A percentile compares a stretch with the other conserved stretches of the same genome.
These are phyloP conservation scores for Talaromyces verruculosus DNA, from an alignment of 2,329 filamentous ascomycete species.

Conservation along the genomic window DNA sequence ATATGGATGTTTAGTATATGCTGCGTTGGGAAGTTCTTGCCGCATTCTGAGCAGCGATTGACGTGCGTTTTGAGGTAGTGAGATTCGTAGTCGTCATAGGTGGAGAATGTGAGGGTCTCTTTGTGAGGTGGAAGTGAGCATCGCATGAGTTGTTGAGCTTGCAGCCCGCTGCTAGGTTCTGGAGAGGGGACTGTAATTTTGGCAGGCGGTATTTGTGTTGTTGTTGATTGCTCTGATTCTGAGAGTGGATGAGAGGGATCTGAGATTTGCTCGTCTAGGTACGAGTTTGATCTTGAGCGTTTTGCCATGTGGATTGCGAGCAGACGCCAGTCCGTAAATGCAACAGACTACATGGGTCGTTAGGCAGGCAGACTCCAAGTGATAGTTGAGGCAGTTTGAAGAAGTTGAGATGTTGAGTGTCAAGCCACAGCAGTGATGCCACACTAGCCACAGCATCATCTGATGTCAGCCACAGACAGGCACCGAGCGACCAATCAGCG, in stretches of 20 bases:
- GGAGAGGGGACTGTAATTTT: slow-evolving; percentile 60
- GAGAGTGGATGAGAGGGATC: slow-evolving; percentile 26
- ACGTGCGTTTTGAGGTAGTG: slow-evolving; percentile 81
- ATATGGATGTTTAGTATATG: slow-evolving; percentile 82
- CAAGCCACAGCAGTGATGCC: not conserved
- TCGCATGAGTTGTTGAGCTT: slow-evolving; percentile 58
- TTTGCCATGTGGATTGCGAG: slow-evolving; percentile 54
- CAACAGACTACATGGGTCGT: not conserved
- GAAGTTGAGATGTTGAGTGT: not conserved
- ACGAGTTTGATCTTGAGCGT: slow-evolving; percentile 50
- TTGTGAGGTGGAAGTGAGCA: slow-evolving; percentile 81
- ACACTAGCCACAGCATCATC: slow-evolving; percentile 6
- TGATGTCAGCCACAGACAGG: slow-evolving; percentile 24
- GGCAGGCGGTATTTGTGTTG: slow-evolving; percentile 27
- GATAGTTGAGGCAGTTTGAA: not conserved
- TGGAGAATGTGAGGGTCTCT: slow-evolving; percentile 66
- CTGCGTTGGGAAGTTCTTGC: slow-evolving; percentile 81
- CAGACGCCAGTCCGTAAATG: not conserved
- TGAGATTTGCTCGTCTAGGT: slow-evolving; percentile 24
- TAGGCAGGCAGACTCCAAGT: not conserved
- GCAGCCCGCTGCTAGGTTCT: slow-evolving; percentile 41
- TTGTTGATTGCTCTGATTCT: slow-evolving; percentile 25
- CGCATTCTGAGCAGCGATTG: slow-evolving; percentile 82
- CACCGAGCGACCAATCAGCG: slow-evolving; percentile 17
- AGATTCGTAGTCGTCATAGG: slow-evolving; percentile 78